A percentile compares a stretch with the other conserved stretches of the same genome.
Conservation (phyloP, 164 flowering plant genomes). For the grape (Vitis vinifera) region ASM3070453v1 NC_081823.1:25772501-25773000, state of each 20-base stretch:
- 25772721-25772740: constrained; percentile 96
- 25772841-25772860: constrained; percentile 99
- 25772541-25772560: constrained; percentile 90
- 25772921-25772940: neutral
- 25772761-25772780: constrained; percentile 98
- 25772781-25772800: constrained; percentile 95
- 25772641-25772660: neutral
- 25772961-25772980: no score
- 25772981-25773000: no score
- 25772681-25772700: constrained; percentile 9
- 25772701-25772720: constrained; percentile 8
- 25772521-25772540: constrained; percentile 96
- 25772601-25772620: constrained; percentile 99
- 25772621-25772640: constrained; percentile 8
- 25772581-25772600: constrained; percentile 96
- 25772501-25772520: constrained; percentile 97
- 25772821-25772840: constrained; percentile 95
- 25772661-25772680: neutral
- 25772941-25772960: no score
- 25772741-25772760: constrained; percentile 97
- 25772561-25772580: constrained; percentile 93
- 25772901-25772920: neutral
- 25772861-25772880: constrained; percentile 86
- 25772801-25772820: constrained; percentile 99
- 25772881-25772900: constrained; percentile 64